Percentiles rank a stretch among this genome's conserved stretches.
Evolutionary conservation across 495 filamentous ascomycete genomes (phyloP).

Genomic region (Neurospora sp.): DNA sequence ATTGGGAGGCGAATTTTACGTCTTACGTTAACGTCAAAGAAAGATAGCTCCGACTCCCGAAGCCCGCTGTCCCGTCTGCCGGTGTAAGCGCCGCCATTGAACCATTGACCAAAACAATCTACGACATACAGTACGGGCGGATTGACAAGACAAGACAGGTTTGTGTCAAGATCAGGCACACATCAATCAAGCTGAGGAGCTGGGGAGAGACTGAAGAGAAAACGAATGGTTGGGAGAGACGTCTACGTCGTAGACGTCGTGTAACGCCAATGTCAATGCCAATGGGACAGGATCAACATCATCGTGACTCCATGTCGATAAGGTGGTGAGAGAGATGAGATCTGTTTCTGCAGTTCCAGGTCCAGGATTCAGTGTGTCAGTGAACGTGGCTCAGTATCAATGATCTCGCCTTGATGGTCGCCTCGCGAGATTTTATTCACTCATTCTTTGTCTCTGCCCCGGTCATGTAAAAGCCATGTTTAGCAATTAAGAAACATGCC

Average conservation of each 20-base stretch:
- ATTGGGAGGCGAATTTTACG: neutral
- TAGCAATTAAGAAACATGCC: neutral
- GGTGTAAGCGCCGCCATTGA: neutral
- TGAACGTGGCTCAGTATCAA: neutral
- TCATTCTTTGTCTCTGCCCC: neutral
- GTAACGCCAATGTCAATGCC: neutral
- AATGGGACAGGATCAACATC: neutral
- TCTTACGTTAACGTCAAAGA: neutral
- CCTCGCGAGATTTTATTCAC: neutral
- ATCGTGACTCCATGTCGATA: neutral
- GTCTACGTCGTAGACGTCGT: no score
- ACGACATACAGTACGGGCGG: neutral
- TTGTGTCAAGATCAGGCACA: neutral
- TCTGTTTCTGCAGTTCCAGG: neutral
- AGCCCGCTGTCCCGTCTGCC: neutral
- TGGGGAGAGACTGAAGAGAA: no score
- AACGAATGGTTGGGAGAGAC: neutral
- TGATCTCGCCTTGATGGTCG: neutral
- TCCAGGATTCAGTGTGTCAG: neutral
- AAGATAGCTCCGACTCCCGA: neutral
- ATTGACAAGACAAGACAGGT: neutral
- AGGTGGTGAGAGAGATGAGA: neutral
- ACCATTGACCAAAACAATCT: neutral
- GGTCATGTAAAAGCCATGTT: neutral
- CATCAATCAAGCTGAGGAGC: neutral